Conservation (phyloP, 805 yeast species). For the Nakazawaea sp. region DNA sequence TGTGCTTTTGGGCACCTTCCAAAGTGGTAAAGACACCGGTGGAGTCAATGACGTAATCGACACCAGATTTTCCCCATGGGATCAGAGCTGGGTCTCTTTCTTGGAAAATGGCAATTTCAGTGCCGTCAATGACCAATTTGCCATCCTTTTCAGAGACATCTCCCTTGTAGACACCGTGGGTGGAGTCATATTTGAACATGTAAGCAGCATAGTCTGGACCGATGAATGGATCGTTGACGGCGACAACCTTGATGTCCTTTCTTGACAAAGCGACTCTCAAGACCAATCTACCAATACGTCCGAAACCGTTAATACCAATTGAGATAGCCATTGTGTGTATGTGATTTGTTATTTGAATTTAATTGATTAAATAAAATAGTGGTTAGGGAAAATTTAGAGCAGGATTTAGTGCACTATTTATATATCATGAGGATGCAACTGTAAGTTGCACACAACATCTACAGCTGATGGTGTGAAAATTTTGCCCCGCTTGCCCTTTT, state of each 20-base stretch:
- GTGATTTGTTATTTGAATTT: background rate
- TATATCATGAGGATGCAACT: too few species aligned
- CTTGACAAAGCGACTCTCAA: slow-evolving; percentile 73
- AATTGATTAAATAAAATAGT: background rate
- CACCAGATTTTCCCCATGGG: slow-evolving; percentile 84
- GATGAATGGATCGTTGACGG: slow-evolving; percentile 89
- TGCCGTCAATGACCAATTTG: slow-evolving; percentile 61
- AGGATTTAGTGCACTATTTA: too few species aligned
- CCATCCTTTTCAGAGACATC: slow-evolving; percentile 53
- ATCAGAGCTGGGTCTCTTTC: slow-evolving; percentile 82
- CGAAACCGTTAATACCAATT: slow-evolving; percentile 92
- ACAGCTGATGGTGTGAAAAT: too few species aligned
- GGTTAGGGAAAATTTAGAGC: too few species aligned
- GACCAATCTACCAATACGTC: slow-evolving; percentile 89
- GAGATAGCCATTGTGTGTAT: slow-evolving; percentile 44
- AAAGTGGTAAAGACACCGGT: slow-evolving; percentile 88
- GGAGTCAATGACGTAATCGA: slow-evolving; percentile 85
- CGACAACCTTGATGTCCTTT: slow-evolving; percentile 74
- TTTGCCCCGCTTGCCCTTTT: too few species aligned
- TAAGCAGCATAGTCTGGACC: slow-evolving; percentile 87
- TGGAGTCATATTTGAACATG: slow-evolving; percentile 93
- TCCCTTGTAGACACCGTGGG: slow-evolving; percentile 84
- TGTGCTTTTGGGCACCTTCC: slow-evolving; percentile 79
- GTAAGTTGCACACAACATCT: too few species aligned
- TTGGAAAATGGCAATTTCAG: slow-evolving; percentile 59